phyloP scores from a whole-genome alignment of 2,329 filamentous ascomycete species.

The Seiridium unicorne region DNA sequence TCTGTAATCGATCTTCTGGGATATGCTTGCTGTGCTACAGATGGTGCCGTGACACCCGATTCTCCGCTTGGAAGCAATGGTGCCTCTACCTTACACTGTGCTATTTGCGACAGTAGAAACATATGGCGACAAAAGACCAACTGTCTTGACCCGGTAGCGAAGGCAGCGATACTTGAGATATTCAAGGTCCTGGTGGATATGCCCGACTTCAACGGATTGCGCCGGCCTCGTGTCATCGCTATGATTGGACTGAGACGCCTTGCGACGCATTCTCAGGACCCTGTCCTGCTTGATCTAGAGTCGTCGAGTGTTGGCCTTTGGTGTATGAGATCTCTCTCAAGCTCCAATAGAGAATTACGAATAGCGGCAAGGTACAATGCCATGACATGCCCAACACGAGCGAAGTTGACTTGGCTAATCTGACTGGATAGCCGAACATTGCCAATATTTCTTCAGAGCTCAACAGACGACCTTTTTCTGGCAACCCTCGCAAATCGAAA shows the following conservation, averaged over 20 bases:
- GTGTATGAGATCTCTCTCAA: constrained; percentile 78
- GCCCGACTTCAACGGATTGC: constrained; percentile 48
- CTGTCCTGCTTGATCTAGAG: constrained; percentile 64
- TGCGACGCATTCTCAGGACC: constrained; percentile 62
- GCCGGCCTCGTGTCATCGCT: constrained; percentile 64
- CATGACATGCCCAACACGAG: background rate
- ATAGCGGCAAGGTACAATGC: constrained; percentile 68
- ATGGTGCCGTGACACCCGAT: constrained; percentile 38
- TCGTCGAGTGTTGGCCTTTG: constrained; percentile 71
- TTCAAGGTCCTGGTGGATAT: constrained; percentile 46
- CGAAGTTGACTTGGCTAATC: constrained; percentile 12
- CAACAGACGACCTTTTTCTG: constrained; percentile 29
- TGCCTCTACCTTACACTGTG: constrained; percentile 8
- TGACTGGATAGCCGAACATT: constrained; percentile 53
- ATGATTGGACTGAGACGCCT: constrained; percentile 72
- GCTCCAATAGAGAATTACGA: constrained; percentile 81
- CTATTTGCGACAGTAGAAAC: background rate
- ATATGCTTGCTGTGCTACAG: constrained; percentile 54
- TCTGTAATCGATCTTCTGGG: constrained; percentile 54
- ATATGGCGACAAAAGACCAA: constrained; percentile 2
- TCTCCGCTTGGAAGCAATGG: background rate
- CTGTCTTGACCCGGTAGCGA: constrained; percentile 22
- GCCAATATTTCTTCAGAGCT: constrained; percentile 60
- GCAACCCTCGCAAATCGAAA: constrained; percentile 57
- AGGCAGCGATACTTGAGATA: constrained; percentile 38